Percentiles rank a stretch among this genome's conserved stretches.
Conservation (phyloP, 805 yeast species). For the Metschnikowia peoriensis region DNA sequence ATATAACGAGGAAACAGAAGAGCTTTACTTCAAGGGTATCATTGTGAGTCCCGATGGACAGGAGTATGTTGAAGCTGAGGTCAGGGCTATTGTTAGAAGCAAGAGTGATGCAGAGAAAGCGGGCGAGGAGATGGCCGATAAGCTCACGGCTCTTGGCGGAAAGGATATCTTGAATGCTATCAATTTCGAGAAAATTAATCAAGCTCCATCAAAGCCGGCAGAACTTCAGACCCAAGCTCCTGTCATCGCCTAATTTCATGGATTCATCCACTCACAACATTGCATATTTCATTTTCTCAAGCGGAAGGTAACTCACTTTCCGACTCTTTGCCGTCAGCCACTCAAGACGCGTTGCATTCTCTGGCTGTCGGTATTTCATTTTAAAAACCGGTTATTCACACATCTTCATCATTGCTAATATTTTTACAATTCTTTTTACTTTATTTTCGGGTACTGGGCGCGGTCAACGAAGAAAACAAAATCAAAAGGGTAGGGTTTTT, state of each 20-base stretch:
- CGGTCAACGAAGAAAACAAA: background rate
- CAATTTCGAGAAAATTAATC: conserved; percentile 62
- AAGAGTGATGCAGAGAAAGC: conserved; percentile 63
- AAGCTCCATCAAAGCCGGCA: conserved; percentile 23
- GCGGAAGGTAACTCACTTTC: background rate
- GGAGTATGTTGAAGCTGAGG: conserved; percentile 58
- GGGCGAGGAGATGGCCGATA: conserved; percentile 68
- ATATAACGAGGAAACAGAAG: conserved; percentile 43
- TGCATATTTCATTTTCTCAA: conserved; percentile 7
- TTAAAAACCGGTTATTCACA: conserved; percentile 5
- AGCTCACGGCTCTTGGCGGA: conserved; percentile 74
- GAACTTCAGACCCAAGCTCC: background rate
- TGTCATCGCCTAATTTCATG: background rate
- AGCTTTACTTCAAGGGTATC: conserved; percentile 59
- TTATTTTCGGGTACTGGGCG: conserved; percentile 1
- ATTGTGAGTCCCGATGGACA: conserved; percentile 86
- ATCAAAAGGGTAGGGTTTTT: background rate
- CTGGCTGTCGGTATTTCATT: conserved; percentile 5
- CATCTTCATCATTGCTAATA: background rate
- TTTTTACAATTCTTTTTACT: conserved; percentile 1
- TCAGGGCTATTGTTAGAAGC: conserved; percentile 35
- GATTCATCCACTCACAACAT: background rate
- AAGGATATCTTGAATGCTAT: conserved; percentile 77
- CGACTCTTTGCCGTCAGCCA: conserved; percentile 1
- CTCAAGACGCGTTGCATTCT: background rate